Conservation (phyloP, 129 eudicot species). For the Ambrosia artemisiifolia region DNA sequence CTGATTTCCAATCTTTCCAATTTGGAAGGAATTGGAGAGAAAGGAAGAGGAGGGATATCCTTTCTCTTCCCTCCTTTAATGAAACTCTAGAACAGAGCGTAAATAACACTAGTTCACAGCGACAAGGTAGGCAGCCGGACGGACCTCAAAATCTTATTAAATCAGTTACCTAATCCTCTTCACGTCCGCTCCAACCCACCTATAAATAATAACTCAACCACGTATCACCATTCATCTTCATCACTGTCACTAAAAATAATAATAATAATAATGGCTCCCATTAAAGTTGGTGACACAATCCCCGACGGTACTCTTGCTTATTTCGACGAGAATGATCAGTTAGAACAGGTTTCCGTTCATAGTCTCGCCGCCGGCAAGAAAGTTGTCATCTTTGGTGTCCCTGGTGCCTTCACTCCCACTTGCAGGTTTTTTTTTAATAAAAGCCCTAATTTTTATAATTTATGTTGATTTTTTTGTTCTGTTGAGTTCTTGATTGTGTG, state of each 20-base stretch:
- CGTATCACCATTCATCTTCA: background rate
- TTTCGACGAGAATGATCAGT: constrained; percentile 64
- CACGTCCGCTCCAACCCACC: constrained; percentile 12
- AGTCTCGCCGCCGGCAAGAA: constrained; percentile 91
- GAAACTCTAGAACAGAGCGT: too few species aligned
- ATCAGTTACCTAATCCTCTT: background rate
- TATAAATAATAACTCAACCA: background rate
- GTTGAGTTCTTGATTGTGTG: background rate
- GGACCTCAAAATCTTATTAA: constrained; percentile 15
- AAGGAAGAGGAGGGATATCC: too few species aligned
- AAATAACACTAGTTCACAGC: too few species aligned
- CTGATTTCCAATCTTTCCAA: too few species aligned
- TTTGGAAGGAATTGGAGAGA: too few species aligned
- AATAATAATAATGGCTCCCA: constrained; percentile 57
- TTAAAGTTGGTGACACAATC: constrained; percentile 65
- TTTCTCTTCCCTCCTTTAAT: too few species aligned
- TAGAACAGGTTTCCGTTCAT: constrained; percentile 69
- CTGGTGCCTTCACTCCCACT: constrained; percentile 96
- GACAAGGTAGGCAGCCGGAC: too few species aligned
- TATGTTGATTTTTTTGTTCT: background rate
- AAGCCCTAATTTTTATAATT: background rate
- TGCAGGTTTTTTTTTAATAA: constrained; percentile 48
- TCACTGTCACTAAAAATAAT: background rate
- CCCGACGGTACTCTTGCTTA: constrained; percentile 73
- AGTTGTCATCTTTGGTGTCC: constrained; percentile 80